These are phyloP conservation scores for Phytophthora uliginosa DNA, from an alignment of 352 stramenopile genomes.

Conservation along the genomic window DNA sequence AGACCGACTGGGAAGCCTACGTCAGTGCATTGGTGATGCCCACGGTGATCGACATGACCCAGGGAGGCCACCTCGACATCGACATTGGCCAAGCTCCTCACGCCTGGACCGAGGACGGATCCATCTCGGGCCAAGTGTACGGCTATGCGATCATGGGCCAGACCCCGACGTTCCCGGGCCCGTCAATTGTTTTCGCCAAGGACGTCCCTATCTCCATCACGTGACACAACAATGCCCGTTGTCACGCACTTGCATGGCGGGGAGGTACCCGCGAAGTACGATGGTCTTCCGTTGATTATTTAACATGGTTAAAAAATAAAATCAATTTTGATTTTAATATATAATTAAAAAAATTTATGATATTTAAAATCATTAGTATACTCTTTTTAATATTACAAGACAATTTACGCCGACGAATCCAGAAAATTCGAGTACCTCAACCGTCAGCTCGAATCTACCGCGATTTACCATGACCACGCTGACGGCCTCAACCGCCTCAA, in stretches of 20 bases:
- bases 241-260: constrained; percentile 56
- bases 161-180: constrained; percentile 36
- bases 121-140: constrained; percentile 30
- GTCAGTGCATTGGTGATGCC: constrained; percentile 34
- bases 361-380: no score
- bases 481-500: constrained; percentile 59
- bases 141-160: constrained; percentile 37
- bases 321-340: no score
- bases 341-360: no score
- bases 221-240: constrained; percentile 52
- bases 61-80: constrained; percentile 42
- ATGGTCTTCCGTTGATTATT: constrained; percentile 55
- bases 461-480: constrained; percentile 61
- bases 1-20: constrained; percentile 46
- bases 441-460: constrained; percentile 55
- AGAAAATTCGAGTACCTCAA: constrained; percentile 52
- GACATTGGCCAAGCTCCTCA: constrained; percentile 37
- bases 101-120: constrained; percentile 40
- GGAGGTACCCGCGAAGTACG: constrained; percentile 53
- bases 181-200: constrained; percentile 38
- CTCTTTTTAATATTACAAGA: no score
- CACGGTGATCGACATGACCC: constrained; percentile 44
- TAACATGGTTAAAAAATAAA: no score
- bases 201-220: constrained; percentile 37
- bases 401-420: constrained; percentile 60